These are phyloP conservation scores for Paradendryphiella salina DNA, from an alignment of 2,329 filamentous ascomycete species.

Conservation along the genomic window DNA sequence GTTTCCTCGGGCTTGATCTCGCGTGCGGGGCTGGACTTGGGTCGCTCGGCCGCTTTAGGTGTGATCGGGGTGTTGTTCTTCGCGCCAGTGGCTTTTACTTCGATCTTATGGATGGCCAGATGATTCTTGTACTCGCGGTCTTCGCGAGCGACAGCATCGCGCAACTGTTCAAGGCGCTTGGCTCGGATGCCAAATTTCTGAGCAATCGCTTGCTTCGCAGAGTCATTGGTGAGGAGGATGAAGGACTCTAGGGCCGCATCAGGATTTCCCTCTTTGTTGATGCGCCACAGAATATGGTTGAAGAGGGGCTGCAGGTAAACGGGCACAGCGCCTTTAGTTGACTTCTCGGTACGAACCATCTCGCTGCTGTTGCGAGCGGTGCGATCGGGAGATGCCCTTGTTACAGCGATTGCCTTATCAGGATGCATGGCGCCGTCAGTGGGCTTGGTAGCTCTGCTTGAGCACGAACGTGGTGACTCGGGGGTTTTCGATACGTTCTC, in stretches of 20 bases:
- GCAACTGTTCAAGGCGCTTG: constrained; percentile 55
- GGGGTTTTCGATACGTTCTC: constrained; percentile 45
- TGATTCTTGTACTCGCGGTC: constrained; percentile 54
- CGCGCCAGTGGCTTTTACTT: constrained; percentile 32
- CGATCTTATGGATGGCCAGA: constrained; percentile 44
- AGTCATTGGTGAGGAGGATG: constrained; percentile 57
- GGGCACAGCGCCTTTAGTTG: constrained; percentile 43
- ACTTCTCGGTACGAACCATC: constrained; percentile 26
- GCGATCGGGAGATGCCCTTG: constrained; percentile 29
- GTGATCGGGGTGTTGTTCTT: constrained; percentile 20
- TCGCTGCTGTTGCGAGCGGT: constrained; percentile 40
- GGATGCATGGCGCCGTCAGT: constrained; percentile 35
- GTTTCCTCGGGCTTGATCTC: constrained; percentile 26
- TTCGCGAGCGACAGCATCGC: constrained; percentile 54
- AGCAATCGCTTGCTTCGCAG: constrained; percentile 51
- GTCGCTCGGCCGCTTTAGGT: constrained; percentile 27
- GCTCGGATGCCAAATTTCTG: constrained; percentile 56
- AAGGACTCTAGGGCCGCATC: constrained; percentile 54
- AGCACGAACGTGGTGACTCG: constrained; percentile 48
- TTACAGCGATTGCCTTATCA: constrained; percentile 12
- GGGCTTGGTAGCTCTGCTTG: constrained; percentile 27
- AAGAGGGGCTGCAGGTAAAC: constrained; percentile 52
- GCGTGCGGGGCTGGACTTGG: constrained; percentile 33
- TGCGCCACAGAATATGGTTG: constrained; percentile 57
- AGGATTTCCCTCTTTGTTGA: constrained; percentile 54